Evolutionary conservation across 2,329 filamentous ascomycete genomes (phyloP).

Genomic region (Phaeosphaeriaceae sp.): DNA sequence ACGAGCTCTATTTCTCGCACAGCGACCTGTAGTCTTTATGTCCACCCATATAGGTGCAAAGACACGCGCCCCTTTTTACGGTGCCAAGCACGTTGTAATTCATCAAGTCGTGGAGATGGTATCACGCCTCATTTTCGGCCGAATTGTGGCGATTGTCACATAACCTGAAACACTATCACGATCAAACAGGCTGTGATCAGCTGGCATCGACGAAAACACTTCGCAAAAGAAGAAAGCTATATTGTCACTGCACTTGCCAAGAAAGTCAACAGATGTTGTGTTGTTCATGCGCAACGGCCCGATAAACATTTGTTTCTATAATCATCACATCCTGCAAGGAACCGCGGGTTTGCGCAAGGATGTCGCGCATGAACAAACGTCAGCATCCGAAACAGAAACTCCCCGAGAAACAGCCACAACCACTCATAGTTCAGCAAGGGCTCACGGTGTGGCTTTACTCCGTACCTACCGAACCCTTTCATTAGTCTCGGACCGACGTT

Average conservation of each 20-base stretch:
- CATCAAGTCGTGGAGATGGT: constrained; percentile 3
- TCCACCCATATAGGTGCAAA: background rate
- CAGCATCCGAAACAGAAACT: background rate
- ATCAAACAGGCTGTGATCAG: constrained; percentile 5
- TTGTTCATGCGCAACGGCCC: constrained; percentile 5
- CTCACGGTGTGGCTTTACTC: background rate
- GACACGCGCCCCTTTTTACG: background rate
- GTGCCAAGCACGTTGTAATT: background rate
- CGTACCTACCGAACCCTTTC: background rate
- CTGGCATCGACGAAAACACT: background rate
- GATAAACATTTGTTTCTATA: constrained; percentile 1
- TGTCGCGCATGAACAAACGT: constrained; percentile 1
- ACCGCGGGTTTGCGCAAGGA: background rate
- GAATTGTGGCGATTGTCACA: constrained; percentile 18
- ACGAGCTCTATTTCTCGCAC: background rate
- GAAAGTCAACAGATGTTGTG: background rate
- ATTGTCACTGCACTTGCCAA: background rate
- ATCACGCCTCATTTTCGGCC: constrained; percentile 7
- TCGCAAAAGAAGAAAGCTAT: background rate
- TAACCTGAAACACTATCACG: constrained; percentile 13
- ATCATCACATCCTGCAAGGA: background rate
- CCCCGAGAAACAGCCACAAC: background rate
- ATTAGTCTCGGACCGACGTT: background rate
- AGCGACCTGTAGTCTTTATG: background rate
- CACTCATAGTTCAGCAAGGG: background rate